phyloP scores from a whole-genome alignment of 1,139 yeast species.

The Pichia sp. region DNA sequence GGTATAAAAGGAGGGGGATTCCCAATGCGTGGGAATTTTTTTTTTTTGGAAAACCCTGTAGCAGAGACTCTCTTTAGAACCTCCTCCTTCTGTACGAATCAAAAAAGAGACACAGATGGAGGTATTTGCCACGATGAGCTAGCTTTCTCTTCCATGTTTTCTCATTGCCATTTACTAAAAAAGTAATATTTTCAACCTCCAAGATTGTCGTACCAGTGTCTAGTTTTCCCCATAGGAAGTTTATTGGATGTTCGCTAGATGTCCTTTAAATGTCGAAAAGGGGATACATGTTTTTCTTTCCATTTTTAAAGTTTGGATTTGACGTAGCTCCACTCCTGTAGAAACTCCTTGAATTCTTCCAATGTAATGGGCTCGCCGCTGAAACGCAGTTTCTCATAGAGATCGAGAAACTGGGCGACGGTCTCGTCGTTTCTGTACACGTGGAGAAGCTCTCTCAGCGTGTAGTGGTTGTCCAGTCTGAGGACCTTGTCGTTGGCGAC shows the following conservation, averaged over 20 bases:
- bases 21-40: not conserved
- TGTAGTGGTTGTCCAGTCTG: conserved; percentile 39
- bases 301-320: conserved; percentile 17
- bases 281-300: conserved; percentile 42
- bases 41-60: too few species aligned
- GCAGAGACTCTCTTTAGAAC: too few species aligned
- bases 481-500: conserved; percentile 37
- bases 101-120: conserved; percentile 53
- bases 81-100: conserved; percentile 36
- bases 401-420: conserved; percentile 40
- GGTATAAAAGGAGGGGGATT: conserved; percentile 5
- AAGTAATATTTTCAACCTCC: conserved; percentile 39
- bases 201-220: conserved; percentile 36
- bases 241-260: conserved; percentile 44
- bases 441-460: conserved; percentile 45
- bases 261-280: conserved; percentile 59
- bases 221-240: conserved; percentile 54
- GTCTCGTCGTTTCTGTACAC: conserved; percentile 27
- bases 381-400: conserved; percentile 71
- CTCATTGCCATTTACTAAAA: conserved; percentile 57
- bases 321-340: conserved; percentile 36
- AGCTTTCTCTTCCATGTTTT: conserved; percentile 58
- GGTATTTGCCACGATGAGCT: conserved; percentile 70
- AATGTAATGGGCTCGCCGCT: conserved; percentile 61
- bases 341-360: conserved; percentile 56